Conservation (phyloP, 257 asterid genomes). For the Solanum corneliomulleri region DNA sequence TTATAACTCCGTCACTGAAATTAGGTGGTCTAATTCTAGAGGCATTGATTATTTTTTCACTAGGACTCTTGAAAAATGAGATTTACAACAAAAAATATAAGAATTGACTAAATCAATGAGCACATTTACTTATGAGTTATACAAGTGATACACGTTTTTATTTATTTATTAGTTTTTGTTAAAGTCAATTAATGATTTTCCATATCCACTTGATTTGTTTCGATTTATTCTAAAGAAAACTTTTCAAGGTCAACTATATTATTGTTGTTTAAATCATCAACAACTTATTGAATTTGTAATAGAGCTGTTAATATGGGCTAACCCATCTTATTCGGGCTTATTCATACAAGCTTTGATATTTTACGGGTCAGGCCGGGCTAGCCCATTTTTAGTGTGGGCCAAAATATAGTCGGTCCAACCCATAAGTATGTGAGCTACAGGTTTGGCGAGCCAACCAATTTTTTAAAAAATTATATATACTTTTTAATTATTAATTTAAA, state of each 20-base stretch:
- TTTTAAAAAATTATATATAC: too few relatives aligned
- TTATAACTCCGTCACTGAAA: accelerated
- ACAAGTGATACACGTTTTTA: not conserved
- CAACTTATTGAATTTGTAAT: not conserved
- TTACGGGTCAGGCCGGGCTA: too few relatives aligned
- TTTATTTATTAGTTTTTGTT: not conserved
- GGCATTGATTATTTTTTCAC: not conserved
- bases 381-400: too few relatives aligned
- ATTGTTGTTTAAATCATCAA: not conserved
- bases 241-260: not conserved
- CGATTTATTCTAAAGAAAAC: not conserved
- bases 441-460: accelerated
- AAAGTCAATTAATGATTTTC: not conserved
- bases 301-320: too few relatives aligned
- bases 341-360: accelerated
- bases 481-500: too few relatives aligned
- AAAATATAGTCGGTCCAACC: accelerated
- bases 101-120: not conserved
- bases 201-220: not conserved
- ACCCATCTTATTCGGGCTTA: accelerated
- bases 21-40: not conserved
- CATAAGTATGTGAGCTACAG: too few relatives aligned
- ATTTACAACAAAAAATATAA: not conserved
- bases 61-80: not conserved
- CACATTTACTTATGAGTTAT: not conserved